Conservation (phyloP, 1,284 basidiomycete genomes). For the Mycena citricolor region DNA sequence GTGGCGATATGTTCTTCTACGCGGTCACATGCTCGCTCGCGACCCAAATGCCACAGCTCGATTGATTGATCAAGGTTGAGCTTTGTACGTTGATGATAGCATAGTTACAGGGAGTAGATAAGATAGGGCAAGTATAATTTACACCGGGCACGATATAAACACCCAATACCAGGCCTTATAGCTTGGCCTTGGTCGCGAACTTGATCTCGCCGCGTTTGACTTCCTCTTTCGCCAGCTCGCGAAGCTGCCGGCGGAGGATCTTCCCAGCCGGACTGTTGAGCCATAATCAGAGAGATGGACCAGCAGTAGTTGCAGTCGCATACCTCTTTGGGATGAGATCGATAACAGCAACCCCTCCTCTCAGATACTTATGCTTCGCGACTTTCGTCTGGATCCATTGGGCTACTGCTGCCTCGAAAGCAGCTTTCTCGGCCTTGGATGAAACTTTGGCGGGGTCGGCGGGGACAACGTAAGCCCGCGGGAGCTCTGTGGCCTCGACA, state of each 20-base stretch:
- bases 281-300: background rate
- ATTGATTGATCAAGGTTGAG: no score
- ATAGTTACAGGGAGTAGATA: no score
- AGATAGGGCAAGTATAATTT: no score
- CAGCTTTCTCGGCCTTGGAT: conserved; percentile 35
- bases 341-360: conserved; percentile 61
- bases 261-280: conserved; percentile 63
- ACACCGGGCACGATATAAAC: no score
- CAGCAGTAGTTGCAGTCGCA: conserved; percentile 11
- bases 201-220: conserved; percentile 33
- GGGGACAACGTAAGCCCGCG: conserved; percentile 75
- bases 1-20: no score
- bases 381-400: conserved; percentile 64
- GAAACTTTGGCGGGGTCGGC: conserved; percentile 38
- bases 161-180: no score
- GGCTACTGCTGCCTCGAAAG: conserved; percentile 48
- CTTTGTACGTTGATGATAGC: no score
- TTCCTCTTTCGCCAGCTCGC: conserved; percentile 57
- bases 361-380: conserved; percentile 61
- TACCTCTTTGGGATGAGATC: conserved; percentile 71
- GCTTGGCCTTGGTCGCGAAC: background rate
- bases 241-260: conserved; percentile 62
- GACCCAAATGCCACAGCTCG: no score
- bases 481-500: conserved; percentile 73
- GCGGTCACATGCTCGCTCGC: no score